Evolutionary conservation across 2,329 filamentous ascomycete species (phyloP).

Genomic region (Aspergillus sp.): DNA sequence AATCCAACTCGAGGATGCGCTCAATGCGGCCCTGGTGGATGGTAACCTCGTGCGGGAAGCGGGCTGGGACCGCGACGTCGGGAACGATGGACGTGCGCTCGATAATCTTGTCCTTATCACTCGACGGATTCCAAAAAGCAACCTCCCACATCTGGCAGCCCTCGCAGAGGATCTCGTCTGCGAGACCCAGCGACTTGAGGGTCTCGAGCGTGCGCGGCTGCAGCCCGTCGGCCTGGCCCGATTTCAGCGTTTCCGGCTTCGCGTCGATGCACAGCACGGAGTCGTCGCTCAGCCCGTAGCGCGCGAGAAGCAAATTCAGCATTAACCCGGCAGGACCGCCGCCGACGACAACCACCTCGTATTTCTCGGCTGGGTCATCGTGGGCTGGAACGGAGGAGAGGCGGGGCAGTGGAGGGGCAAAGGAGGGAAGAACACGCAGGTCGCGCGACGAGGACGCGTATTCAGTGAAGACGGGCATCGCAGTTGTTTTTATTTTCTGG

Average conservation of each 20-base stretch:
- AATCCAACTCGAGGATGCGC: slow-evolving; percentile 57
- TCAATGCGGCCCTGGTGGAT: slow-evolving; percentile 65
- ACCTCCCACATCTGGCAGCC: slow-evolving; percentile 43
- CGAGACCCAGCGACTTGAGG: slow-evolving; percentile 33
- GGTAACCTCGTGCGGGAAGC: slow-evolving; percentile 61
- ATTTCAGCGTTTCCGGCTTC: slow-evolving; percentile 30
- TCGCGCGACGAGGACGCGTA: slow-evolving; percentile 26
- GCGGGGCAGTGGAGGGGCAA: slow-evolving; percentile 30
- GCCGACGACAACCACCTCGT: slow-evolving; percentile 36
- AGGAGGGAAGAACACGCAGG: slow-evolving; percentile 31
- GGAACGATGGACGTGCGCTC: slow-evolving; percentile 48
- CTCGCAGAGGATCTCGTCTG: slow-evolving; percentile 30
- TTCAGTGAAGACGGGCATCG: slow-evolving; percentile 35
- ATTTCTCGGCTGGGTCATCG: slow-evolving; percentile 18
- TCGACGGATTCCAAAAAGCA: slow-evolving; percentile 60
- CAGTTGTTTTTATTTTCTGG: no score
- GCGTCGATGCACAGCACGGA: slow-evolving; percentile 36
- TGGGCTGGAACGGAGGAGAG: slow-evolving; percentile 15
- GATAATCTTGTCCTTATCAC: slow-evolving; percentile 44
- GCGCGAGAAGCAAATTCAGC: slow-evolving; percentile 33
- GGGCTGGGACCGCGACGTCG: slow-evolving; percentile 54
- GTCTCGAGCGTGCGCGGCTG: slow-evolving; percentile 37
- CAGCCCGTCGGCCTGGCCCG: slow-evolving; percentile 36
- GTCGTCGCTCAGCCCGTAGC: slow-evolving; percentile 33
- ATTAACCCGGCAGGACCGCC: slow-evolving; percentile 37